Evolutionary conservation across 768 basidiomycete species (phyloP).

Genomic region (Russula compacta): DNA sequence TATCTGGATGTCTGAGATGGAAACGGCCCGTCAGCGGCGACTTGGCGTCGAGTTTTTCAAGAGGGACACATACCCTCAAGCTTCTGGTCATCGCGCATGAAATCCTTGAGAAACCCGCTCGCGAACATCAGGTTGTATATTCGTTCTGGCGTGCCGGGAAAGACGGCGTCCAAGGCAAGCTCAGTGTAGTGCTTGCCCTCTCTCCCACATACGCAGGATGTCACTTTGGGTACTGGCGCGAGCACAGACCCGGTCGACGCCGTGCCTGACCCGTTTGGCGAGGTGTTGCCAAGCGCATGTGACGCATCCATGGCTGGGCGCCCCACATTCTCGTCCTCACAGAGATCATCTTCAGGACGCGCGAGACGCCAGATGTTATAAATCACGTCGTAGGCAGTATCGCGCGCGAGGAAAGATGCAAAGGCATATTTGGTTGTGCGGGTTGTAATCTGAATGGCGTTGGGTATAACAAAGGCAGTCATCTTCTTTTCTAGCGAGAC

Average conservation of each 20-base stretch:
- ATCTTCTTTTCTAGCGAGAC: slow-evolving; percentile 87
- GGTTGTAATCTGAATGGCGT: slow-evolving; percentile 87
- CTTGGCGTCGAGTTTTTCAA: neutral
- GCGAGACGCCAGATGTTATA: slow-evolving; percentile 92
- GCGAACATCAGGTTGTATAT: slow-evolving; percentile 95
- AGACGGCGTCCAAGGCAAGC: slow-evolving; percentile 61
- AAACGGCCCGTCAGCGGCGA: neutral
- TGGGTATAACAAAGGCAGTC: slow-evolving; percentile 97
- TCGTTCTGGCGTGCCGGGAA: slow-evolving; percentile 90
- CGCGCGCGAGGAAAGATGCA: slow-evolving; percentile 91
- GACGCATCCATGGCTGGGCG: slow-evolving; percentile 7
- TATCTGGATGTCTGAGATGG: slow-evolving; percentile 74
- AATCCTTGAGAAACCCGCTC: slow-evolving; percentile 91
- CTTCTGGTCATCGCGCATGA: slow-evolving; percentile 84
- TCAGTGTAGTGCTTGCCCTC: slow-evolving; percentile 64
- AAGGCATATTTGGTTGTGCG: slow-evolving; percentile 82
- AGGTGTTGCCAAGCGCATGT: neutral
- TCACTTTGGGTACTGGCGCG: slow-evolving; percentile 39
- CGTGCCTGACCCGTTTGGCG: neutral
- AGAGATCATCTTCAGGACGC: slow-evolving; percentile 47
- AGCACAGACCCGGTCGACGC: slow-evolving; percentile 8
- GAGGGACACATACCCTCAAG: slow-evolving; percentile 54
- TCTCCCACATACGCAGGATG: slow-evolving; percentile 66
- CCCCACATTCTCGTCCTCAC: slow-evolving; percentile 6
- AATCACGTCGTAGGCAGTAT: slow-evolving; percentile 94